phyloP scores from a whole-genome alignment of 805 yeast genomes.

The Blastobotrys muscicola region DNA sequence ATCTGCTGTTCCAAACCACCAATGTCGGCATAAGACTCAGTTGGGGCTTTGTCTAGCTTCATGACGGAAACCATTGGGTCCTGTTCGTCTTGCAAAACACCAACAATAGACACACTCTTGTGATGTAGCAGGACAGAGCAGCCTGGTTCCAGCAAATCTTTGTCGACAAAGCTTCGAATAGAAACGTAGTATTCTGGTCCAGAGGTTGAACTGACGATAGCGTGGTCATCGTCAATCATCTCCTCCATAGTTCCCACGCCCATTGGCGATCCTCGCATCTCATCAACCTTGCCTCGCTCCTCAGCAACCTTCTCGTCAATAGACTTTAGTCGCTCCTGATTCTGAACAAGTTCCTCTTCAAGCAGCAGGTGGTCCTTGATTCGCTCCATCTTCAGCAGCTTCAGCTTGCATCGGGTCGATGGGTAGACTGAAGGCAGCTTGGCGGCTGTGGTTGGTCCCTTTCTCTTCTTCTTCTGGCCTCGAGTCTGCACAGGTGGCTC shows the following conservation, averaged over 20 bases:
- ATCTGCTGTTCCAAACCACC: constrained; percentile 95
- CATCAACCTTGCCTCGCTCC: constrained; percentile 91
- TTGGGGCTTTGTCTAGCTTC: constrained; percentile 97
- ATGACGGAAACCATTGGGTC: constrained; percentile 97
- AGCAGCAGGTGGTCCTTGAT: constrained; percentile 90
- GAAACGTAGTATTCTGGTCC: constrained; percentile 98
- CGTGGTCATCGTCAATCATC: constrained; percentile 97
- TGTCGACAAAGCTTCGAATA: constrained; percentile 92
- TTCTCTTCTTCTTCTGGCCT: constrained; percentile 80
- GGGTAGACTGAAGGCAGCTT: constrained; percentile 86
- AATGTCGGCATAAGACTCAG: constrained; percentile 92
- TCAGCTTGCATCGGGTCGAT: constrained; percentile 86
- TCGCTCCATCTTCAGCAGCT: constrained; percentile 84
- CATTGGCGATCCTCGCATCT: constrained; percentile 92
- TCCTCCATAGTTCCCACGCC: constrained; percentile 95
- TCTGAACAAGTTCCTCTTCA: constrained; percentile 93
- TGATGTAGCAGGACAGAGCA: constrained; percentile 93
- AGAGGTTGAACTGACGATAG: constrained; percentile 89
- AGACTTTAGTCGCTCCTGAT: constrained; percentile 90
- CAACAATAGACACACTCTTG: constrained; percentile 92
- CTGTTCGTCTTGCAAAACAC: constrained; percentile 95
- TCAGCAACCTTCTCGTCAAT: constrained; percentile 95
- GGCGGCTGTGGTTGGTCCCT: constrained; percentile 79
- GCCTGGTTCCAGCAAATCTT: constrained; percentile 92
- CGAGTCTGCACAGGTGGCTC: constrained; percentile 97